Evolutionary conservation across 345 rosid genomes (phyloP).

Genomic region (Eucalyptus pauciflora): DNA sequence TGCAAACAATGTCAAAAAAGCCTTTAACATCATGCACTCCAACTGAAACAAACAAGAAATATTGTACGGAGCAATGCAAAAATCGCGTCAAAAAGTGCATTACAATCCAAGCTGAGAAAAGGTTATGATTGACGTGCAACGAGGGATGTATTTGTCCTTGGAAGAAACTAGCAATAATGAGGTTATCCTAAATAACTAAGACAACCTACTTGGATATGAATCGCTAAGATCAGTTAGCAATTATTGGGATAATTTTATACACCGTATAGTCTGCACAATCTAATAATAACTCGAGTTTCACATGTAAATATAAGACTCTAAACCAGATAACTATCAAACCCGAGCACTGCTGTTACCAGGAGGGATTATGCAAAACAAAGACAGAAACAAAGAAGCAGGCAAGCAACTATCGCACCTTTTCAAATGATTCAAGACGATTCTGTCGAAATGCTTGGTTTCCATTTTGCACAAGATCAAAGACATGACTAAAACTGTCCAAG

Average conservation of each 20-base stretch:
- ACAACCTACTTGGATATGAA: background rate
- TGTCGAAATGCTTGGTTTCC: slow-evolving; percentile 68
- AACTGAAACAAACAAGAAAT: background rate
- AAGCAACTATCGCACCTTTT: slow-evolving; percentile 26
- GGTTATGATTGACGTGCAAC: background rate
- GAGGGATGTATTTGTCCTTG: background rate
- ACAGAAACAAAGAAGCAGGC: background rate
- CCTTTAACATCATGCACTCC: background rate
- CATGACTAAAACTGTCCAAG: slow-evolving; percentile 43
- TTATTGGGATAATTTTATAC: background rate
- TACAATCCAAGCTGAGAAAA: background rate
- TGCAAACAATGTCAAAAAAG: background rate
- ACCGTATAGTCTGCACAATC: background rate
- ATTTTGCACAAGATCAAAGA: slow-evolving; percentile 46
- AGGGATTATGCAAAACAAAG: background rate
- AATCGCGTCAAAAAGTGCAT: background rate
- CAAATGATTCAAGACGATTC: slow-evolving; percentile 25
- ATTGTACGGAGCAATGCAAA: background rate
- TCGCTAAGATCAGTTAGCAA: background rate
- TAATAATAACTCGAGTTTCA: background rate
- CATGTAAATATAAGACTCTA: background rate
- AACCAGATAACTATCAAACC: background rate
- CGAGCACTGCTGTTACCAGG: background rate
- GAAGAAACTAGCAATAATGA: background rate
- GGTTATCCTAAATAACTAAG: background rate